Base-by-base conservation (phyloP, 1,284 basidiomycete species). In the Tremellales sp. region DNA sequence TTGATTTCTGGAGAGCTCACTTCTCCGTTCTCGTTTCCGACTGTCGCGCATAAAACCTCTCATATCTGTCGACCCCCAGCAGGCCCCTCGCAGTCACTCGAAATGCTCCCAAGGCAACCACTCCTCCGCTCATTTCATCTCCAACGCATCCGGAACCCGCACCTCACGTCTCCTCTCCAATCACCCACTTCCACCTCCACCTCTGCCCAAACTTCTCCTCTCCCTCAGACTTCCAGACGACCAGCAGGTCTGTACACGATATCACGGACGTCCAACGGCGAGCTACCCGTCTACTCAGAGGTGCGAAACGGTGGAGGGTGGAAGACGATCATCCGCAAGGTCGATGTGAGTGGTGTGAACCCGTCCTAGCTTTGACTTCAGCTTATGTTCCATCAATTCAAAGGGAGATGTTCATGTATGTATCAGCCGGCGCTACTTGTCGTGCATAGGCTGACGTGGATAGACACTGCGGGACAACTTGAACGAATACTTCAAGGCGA, bases 211-310 rank as follows among this genome's bases (percentile, higher is more conserved):
- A 16, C 48, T 5, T 34, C 48, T 19, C 18, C 35, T 5, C 19
- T 40, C 22, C 14, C 43, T 9, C 29, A 4, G 18, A 18, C 28
- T 3, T 27, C 47, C n/a, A 8, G 29, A 43, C 8, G 26, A 33
- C 22, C 19, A 24, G 18, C 24, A 38, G 26, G 25, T n/a, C n/a
- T 21, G 12, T 63, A 60, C 48, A 26, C 42, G 21, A 50, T 60
- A 37, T 41, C 43, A 26, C 39, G 58, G n/a, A 60, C 53, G 5
- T 36, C 35, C 22, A 43, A 21, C 36, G 58, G 58, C 29, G 40
- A 55, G 39, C 52, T 68, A 29, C 66, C 66, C 12, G 66, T 68
- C 16, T 68, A 68, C 47, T 56, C 61, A 19, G 62, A 63, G 39
- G 44, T 58, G 24, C 53, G 57, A 46, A 63, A 60, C 47, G 63